Evolutionary conservation across 2,329 filamentous ascomycete species (phyloP).

Genomic region (Curvularia sp.): DNA sequence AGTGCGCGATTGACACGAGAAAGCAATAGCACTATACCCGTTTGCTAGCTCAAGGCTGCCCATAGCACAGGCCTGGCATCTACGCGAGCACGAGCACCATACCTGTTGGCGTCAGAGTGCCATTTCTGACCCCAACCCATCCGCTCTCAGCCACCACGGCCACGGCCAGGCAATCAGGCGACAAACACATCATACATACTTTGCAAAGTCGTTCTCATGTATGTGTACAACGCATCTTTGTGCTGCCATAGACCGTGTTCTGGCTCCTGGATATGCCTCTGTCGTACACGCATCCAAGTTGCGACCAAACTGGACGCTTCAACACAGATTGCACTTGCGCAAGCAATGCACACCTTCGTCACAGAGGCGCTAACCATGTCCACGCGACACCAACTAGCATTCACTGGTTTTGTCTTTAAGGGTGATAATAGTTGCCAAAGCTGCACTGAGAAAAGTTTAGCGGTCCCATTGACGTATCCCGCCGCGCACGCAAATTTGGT

Average conservation of each 20-base stretch:
- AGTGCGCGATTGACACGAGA: not conserved
- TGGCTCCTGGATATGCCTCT: not conserved
- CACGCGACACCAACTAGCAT: not conserved
- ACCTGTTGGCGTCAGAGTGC: not conserved
- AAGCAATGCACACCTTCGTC: not conserved
- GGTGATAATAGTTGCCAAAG: not conserved
- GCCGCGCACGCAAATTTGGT: not conserved
- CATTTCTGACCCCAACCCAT: not conserved
- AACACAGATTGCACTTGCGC: not conserved
- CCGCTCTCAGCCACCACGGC: not conserved
- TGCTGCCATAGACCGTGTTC: constrained; percentile 4
- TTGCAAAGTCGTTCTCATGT: not conserved
- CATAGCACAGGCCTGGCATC: not conserved
- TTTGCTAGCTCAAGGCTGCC: not conserved
- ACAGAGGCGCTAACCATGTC: not conserved
- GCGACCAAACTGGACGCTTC: not conserved
- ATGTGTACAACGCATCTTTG: constrained; percentile 8
- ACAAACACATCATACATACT: not conserved
- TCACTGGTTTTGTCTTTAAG: not conserved
- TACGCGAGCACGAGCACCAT: not conserved
- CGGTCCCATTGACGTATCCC: not conserved
- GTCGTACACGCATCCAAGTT: not conserved
- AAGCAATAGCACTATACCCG: constrained; percentile 6
- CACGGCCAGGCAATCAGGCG: not conserved
- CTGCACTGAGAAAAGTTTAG: not conserved